Conservation (phyloP, 345 rosid species). For the Syzygium oleosum region DNA sequence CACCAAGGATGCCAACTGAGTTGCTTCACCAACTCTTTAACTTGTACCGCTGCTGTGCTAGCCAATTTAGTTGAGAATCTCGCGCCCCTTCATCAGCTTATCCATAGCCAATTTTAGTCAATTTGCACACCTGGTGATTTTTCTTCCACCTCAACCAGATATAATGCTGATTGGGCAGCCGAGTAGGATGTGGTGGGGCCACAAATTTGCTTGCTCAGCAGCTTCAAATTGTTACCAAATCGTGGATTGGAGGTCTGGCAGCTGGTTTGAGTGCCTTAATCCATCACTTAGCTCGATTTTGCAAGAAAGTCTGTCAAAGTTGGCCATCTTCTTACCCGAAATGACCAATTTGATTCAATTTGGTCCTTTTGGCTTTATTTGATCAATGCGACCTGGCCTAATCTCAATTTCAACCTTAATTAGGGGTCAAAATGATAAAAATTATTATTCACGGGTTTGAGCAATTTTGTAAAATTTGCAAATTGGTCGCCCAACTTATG, state of each 20-base stretch:
- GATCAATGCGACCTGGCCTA: neutral
- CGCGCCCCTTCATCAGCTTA: neutral
- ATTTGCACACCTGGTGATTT: too few species aligned
- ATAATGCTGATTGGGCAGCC: neutral
- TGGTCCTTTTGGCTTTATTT: neutral
- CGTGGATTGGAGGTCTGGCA: neutral
- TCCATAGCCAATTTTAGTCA: too few species aligned
- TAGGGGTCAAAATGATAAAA: neutral
- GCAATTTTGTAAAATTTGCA: neutral
- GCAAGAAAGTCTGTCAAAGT: neutral
- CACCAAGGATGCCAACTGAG: neutral
- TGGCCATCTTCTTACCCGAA: neutral
- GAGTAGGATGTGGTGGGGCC: neutral
- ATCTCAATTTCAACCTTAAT: too few species aligned
- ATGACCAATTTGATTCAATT: neutral
- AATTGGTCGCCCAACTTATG: neutral
- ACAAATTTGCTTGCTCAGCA: neutral
- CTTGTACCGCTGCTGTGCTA: rapidly evolving
- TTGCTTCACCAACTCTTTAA: neutral
- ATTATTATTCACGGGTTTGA: neutral
- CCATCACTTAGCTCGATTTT: neutral
- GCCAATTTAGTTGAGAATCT: rapidly evolving
- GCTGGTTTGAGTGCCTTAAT: neutral
- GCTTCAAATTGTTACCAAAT: neutral
- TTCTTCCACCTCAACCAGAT: neutral